Base-by-base conservation (phyloP, 768 basidiomycete genomes). In the Leccinum disarticulatum region DNA sequence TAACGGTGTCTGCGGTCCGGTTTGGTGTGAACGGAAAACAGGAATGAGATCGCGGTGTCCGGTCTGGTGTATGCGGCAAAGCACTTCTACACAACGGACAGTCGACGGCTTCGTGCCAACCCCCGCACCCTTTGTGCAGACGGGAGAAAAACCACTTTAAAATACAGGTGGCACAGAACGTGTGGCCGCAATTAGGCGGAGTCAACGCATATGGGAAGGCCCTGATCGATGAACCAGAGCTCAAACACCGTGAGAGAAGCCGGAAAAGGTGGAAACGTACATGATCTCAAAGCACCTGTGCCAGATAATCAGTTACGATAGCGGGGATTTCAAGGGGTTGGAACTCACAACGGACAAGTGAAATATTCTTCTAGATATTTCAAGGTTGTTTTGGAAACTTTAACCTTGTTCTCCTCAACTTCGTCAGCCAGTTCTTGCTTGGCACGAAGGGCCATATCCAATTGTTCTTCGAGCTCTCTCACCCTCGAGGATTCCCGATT, bases 111-210 rank as follows among this genome's bases (percentile, higher is more conserved):
- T 86, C 83, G 61, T 87, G 87, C 87, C 87, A 90, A 33, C 76
- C 75, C 30, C 86, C 86, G 67, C 88, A 88, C 1, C 75, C 77
- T 51, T 75, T 76, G 71, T 88, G 87, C 30, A 88, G 73, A 52
- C 83, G 82, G 65, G 86, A 84, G 76, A 87, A 88, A 73, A 84
- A 83, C 84, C 86, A 87, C 66, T 83, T 83, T 31, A 88, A 70
- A 61, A 87, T 84, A 72, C 86, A 88, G 52, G 84, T 73, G 31
- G 83, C 82, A 67, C 86, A 88, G 66, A 86, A 89, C 4, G 86
- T 81, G 66, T 90, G 88, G 10, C 88, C 87, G 61, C 87, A 89
- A 43, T 76, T 73, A 14, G 75, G 76, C 17, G 84, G 81, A 58
- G 77, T 80, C 46, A 88, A 73, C 33, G 75, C 73, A 66, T 85